Evolutionary conservation across 2,329 filamentous ascomycete species (phyloP), one percentile per base, ranked within the genome.

Genomic region (Pyrenophora teres): DNA sequence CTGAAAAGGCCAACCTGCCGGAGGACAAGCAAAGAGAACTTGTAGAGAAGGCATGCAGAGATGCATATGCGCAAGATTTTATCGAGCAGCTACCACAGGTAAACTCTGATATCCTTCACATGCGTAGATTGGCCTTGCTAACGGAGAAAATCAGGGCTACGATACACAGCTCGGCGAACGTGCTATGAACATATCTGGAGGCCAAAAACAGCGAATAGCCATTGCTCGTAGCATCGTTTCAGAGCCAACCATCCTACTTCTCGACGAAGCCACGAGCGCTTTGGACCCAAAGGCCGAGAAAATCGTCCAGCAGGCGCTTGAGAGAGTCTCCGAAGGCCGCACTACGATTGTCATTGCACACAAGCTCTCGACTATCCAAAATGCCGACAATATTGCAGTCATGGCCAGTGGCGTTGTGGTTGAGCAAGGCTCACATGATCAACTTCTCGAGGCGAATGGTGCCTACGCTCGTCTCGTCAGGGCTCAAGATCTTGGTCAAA

Each of bases 301-400:
- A 40, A 89, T 96, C 9, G 93, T 99, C 1, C 94, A 97, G 73
- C 89, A 89, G 39, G 94, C 94, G 13, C 81, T 99, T 9, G 92
- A 97, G 64, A 87, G 84, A 39, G 93, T 93, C 18, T 83, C 92
- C 0, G 82, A 87, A 57, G 91, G 92, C 23, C 85, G 94, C 46
- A 99, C 94, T 0, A 97, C 93, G 2, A 96, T 97, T 64, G 89
- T 92, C 6, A 97, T 99, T 73, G 94, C 94, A 36, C 94, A 99
- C 76, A 89, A 93, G 64, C 80, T 97, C 6, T 96, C 92, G 0
- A 99, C 94, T 4, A 96, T 97, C 76, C 91, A 86, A 71, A 87
- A 92, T 60, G 92, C 93, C 0, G 88, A 97, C 73, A 97, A 96
- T 67, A 97, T 99, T 63, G 90, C 96, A 16, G 92, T 97, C 60